Conservation (phyloP, 345 rosid species). For the Heritiera littoralis region DNA sequence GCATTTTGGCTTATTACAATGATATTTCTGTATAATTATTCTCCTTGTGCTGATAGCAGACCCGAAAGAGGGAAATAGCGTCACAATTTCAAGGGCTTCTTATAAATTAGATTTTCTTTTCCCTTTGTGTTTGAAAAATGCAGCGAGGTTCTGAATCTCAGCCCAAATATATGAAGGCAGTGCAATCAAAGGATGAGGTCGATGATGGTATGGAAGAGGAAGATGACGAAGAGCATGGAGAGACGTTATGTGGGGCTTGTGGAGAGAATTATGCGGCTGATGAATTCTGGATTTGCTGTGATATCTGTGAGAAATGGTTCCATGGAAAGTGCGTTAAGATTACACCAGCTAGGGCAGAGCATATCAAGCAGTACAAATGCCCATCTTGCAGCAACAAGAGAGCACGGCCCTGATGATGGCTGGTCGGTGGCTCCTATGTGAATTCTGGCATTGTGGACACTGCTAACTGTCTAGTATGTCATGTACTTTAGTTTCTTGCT, state of each 20-base stretch:
- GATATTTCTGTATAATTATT: background rate
- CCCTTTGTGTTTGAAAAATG: conserved; percentile 6
- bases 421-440: conserved; percentile 19
- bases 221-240: conserved; percentile 60
- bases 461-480: conserved; percentile 53
- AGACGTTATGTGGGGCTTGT: conserved; percentile 67
- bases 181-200: conserved; percentile 49
- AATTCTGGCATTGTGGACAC: conserved; percentile 43
- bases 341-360: conserved; percentile 94
- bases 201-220: conserved; percentile 60
- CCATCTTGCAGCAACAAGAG: conserved; percentile 96
- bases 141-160: conserved; percentile 59
- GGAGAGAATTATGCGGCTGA: conserved; percentile 59
- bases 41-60: background rate
- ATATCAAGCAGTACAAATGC: conserved; percentile 89
- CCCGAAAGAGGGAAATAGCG: background rate
- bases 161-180: conserved; percentile 41
- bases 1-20: conserved; percentile 6
- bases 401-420: conserved; percentile 48
- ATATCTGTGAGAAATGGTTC: conserved; percentile 69
- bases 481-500: conserved; percentile 31
- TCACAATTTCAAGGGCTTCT: background rate
- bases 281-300: conserved; percentile 77
- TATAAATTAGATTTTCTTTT: conserved; percentile 5
- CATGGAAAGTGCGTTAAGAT: conserved; percentile 88